Conservation (phyloP, 176 grass and related monocot genomes). For the Zizania latifolia region DNA sequence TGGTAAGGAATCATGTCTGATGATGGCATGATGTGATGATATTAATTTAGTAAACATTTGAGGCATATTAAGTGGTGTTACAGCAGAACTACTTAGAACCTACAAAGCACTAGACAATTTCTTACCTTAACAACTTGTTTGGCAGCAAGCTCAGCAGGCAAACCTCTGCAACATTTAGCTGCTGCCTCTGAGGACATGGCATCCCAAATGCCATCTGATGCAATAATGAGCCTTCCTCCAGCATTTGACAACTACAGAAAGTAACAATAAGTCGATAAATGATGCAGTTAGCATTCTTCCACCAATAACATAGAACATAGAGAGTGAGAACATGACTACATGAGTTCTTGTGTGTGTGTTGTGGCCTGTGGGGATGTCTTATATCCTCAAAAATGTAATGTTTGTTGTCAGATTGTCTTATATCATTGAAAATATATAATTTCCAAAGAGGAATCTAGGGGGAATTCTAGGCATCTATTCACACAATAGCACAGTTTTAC, state of each 20-base stretch:
- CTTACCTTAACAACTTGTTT: conserved; percentile 92
- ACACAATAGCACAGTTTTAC: conserved; percentile 19
- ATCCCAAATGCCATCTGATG: conserved; percentile 98
- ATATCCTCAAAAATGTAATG: no score
- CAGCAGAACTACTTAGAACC: not conserved
- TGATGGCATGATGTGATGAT: not conserved
- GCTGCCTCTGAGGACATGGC: conserved; percentile 72
- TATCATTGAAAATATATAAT: not conserved
- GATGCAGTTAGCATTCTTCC: not conserved
- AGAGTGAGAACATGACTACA: not conserved
- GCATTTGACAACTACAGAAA: conserved; percentile 61
- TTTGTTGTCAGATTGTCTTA: not conserved
- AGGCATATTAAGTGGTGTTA: conserved; percentile 3
- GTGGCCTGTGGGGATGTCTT: not conserved
- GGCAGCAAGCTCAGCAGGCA: conserved; percentile 93
- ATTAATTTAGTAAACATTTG: conserved; percentile 5
- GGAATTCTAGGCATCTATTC: not conserved
- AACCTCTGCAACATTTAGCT: conserved; percentile 80
- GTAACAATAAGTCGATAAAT: conserved; percentile 7
- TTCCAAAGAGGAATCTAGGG: not conserved
- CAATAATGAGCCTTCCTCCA: conserved; percentile 93
- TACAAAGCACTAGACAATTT: not conserved
- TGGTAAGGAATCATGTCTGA: not conserved
- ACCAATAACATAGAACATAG: not conserved
- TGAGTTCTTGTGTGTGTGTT: not conserved